A percentile compares a stretch with the other conserved stretches of the same genome.
These are phyloP conservation scores for Codiaeum variegatum DNA, from an alignment of 441 rosid species.

Conservation along the genomic window DNA sequence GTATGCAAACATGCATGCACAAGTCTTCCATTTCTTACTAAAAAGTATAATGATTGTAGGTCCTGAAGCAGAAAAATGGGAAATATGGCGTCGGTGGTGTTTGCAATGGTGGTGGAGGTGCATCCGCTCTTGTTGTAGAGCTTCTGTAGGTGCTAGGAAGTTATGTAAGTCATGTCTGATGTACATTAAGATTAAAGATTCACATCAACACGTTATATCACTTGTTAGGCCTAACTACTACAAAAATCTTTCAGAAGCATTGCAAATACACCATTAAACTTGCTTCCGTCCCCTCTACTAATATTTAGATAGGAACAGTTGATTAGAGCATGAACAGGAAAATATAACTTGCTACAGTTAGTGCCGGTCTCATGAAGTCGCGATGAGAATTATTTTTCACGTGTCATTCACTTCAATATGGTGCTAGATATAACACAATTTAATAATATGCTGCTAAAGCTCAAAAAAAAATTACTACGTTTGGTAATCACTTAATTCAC, in stretches of 20 bases:
- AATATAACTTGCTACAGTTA: not conserved
- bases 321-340: not conserved
- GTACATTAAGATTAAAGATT: not conserved
- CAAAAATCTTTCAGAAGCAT: not conserved
- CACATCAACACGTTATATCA: not conserved
- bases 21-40: not conserved
- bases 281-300: not conserved
- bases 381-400: not conserved
- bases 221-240: not conserved
- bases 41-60: slow-evolving; percentile 31
- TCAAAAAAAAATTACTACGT: no score
- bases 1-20: not conserved
- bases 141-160: slow-evolving; percentile 40
- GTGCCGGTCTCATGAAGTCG: not conserved
- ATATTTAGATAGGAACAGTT: not conserved
- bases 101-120: slow-evolving; percentile 99
- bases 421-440: not conserved
- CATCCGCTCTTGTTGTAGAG: slow-evolving; percentile 83
- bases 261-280: not conserved
- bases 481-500: not conserved
- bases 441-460: no score
- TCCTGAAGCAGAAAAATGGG: slow-evolving; percentile 66
- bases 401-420: not conserved
- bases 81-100: slow-evolving; percentile 82
- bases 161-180: slow-evolving; percentile 23